Evolutionary conservation across 208 protist species (phyloP).

Genomic region (Acanthamoeba rhysodes): DNA sequence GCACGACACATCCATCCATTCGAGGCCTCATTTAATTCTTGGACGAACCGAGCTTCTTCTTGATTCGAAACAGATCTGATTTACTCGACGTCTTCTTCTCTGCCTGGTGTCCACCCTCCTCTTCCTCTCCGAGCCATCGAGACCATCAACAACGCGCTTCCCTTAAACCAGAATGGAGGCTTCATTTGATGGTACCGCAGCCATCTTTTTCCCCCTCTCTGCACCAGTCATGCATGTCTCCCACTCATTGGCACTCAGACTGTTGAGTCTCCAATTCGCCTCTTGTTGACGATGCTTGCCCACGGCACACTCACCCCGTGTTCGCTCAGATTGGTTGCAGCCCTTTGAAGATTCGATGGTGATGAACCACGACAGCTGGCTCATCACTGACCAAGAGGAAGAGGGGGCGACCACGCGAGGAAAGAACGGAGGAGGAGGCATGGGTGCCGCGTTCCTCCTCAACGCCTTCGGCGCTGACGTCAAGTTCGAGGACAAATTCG

Average conservation of each 20-base stretch:
- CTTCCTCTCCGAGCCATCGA: background rate
- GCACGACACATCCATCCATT: background rate
- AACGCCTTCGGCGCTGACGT: background rate
- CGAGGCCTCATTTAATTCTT: too few relatives aligned
- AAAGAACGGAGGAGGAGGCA: background rate
- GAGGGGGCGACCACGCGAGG: background rate
- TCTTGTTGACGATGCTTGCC: too few relatives aligned
- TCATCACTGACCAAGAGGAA: background rate
- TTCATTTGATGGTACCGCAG: background rate
- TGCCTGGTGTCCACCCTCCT: background rate
- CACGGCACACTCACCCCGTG: too few relatives aligned
- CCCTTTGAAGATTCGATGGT: background rate
- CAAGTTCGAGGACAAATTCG: background rate
- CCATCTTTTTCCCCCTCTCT: background rate
- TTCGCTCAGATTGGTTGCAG: conserved; percentile 10
- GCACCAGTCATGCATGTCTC: too few relatives aligned
- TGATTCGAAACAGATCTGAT: too few relatives aligned
- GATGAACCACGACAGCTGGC: conserved; percentile 5
- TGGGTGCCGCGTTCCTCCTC: background rate
- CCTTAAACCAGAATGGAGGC: background rate
- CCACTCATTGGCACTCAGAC: too few relatives aligned
- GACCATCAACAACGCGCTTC: too few relatives aligned
- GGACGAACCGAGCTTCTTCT: too few relatives aligned
- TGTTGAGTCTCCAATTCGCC: too few relatives aligned
- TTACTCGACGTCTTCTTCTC: too few relatives aligned